Evolutionary conservation across 768 basidiomycete species (phyloP).

Genomic region (Lactarius tabidus): DNA sequence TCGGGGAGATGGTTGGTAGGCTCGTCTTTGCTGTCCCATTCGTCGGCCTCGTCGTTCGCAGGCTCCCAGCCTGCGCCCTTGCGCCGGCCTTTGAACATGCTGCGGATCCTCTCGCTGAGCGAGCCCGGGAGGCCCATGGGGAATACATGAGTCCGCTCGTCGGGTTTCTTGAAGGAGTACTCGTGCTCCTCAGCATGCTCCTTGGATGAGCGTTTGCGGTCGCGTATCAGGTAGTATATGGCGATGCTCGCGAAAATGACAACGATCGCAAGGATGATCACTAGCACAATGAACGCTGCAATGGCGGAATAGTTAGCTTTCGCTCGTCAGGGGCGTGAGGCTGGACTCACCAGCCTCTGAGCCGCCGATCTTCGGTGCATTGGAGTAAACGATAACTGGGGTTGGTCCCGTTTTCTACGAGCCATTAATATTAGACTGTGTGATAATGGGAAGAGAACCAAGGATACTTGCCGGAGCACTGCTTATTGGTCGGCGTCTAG

Average conservation of each 20-base stretch:
- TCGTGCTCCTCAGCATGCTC: conserved; percentile 35
- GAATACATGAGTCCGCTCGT: conserved; percentile 17
- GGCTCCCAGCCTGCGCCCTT: conserved; percentile 19
- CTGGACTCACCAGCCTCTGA: conserved; percentile 21
- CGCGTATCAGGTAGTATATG: conserved; percentile 53
- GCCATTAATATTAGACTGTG: conserved; percentile 8
- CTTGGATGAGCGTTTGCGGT: conserved; percentile 42
- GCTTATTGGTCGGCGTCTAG: conserved; percentile 4
- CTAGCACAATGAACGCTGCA: conserved; percentile 50
- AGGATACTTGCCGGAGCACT: conserved; percentile 7
- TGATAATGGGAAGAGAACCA: neutral
- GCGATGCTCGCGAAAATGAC: conserved; percentile 51
- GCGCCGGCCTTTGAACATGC: conserved; percentile 24
- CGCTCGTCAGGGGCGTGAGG: neutral
- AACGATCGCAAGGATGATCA: conserved; percentile 51
- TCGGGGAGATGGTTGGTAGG: neutral
- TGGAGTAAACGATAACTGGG: neutral
- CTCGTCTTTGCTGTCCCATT: conserved; percentile 24
- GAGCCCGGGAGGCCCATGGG: conserved; percentile 25
- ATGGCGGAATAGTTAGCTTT: neutral
- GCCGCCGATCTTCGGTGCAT: conserved; percentile 20
- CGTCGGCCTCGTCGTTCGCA: conserved; percentile 15
- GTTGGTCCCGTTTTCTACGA: neutral
- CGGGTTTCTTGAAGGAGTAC: conserved; percentile 18
- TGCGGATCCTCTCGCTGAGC: conserved; percentile 21